Base-by-base conservation (phyloP, 1,139 yeast genomes). In the Lodderomyces elongisporus region DNA sequence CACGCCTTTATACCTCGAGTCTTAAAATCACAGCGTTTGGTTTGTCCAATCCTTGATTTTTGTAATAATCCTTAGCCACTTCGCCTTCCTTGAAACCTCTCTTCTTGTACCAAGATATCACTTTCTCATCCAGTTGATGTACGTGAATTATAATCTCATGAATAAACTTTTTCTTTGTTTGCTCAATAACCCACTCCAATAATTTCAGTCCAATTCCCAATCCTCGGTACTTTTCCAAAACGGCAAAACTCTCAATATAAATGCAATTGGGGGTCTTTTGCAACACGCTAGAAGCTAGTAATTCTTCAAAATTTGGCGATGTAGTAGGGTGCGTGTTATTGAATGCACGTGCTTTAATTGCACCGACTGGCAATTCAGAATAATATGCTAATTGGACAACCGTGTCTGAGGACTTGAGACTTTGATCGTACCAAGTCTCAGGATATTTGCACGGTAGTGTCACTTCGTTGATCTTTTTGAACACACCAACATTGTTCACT, bases 301-400 rank as follows among this genome's bases (percentile, higher is more conserved):
- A 28, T 9, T 42, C 41, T 10, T 42, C 44, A 30, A 62, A 64
- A n/a, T n/a, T n/a, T n/a, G n/a, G n/a, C n/a, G n/a, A n/a, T n/a
- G n/a, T n/a, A 33, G 53, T 58, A 13, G 42, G 38, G 13, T 51
- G 42, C 23, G 48, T 53, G 7, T 61, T 51, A 42, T 56, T 60
- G 41, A 72, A 50, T 3, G 69, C 51, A 44, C 70, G 70, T 25
- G 78, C 78, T 43, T 70, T 75, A 22, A 84, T 61, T 2, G 78
- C 80, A 3, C 89, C 95, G 4, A 85, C 87, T 9, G 93, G 85
- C 10, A 77, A 60, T 43, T 78, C 87, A 12, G 78, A 68, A 49
- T 66, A 76, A 54, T 57, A 79, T 2, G 80, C 85, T 37, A 69
- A 44, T 42, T 60, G 58, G 17, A 56, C 61, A 25, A 66, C 50